Conservation (phyloP, 2,329 filamentous ascomycete genomes). For the Aspergillus quadrilineatus region DNA sequence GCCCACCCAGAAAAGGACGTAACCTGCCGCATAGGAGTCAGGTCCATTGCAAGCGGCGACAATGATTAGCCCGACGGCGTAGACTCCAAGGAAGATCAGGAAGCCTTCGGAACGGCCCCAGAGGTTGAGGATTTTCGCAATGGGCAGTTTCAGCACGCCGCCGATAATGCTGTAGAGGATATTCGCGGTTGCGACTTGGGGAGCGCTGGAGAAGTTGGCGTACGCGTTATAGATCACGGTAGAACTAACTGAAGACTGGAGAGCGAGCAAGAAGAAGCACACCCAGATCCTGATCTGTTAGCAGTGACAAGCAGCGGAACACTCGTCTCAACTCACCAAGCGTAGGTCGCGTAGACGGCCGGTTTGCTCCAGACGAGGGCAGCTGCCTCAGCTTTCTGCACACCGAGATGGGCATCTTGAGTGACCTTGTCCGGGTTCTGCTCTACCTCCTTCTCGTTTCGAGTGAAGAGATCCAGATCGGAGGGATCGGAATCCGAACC, state of each 20-base stretch:
- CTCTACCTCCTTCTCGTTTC: slow-evolving; percentile 30
- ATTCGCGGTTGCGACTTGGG: slow-evolving; percentile 51
- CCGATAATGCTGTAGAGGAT: slow-evolving; percentile 59
- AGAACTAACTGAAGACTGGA: slow-evolving; percentile 44
- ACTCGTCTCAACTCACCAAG: slow-evolving; percentile 26
- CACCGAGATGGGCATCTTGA: slow-evolving; percentile 38
- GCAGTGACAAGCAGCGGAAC: not conserved
- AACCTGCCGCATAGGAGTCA: slow-evolving; percentile 62
- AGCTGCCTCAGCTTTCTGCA: slow-evolving; percentile 49
- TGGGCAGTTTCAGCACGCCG: slow-evolving; percentile 59
- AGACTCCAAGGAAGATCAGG: slow-evolving; percentile 49
- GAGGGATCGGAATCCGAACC: slow-evolving; percentile 18
- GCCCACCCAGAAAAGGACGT: slow-evolving; percentile 63
- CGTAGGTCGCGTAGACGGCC: slow-evolving; percentile 35
- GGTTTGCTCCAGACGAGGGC: slow-evolving; percentile 48
- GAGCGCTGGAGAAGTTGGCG: slow-evolving; percentile 53
- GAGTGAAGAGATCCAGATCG: slow-evolving; percentile 27
- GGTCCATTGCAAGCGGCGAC: slow-evolving; percentile 63
- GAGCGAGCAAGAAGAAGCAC: slow-evolving; percentile 47
- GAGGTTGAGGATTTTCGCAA: slow-evolving; percentile 63
- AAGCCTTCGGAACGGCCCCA: slow-evolving; percentile 64
- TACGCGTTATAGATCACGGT: slow-evolving; percentile 53
- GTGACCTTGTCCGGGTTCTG: slow-evolving; percentile 27
- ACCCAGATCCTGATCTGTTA: slow-evolving; percentile 44
- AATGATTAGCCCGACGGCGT: slow-evolving; percentile 56